These are phyloP conservation scores for Curvularia sp. DNA, from an alignment of 2,329 filamentous ascomycete genomes.

Conservation along the genomic window DNA sequence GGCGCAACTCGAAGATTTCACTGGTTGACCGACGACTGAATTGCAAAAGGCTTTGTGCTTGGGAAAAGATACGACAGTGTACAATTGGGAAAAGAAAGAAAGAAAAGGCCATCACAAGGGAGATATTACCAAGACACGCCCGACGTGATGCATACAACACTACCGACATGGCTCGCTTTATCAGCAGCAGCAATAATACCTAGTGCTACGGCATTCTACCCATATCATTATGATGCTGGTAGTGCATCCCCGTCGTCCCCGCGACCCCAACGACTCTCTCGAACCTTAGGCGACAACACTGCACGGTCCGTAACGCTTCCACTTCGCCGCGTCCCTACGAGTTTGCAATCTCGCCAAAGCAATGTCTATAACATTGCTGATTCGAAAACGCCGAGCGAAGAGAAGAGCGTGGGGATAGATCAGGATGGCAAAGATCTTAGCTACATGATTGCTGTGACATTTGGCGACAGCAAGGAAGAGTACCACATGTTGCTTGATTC, in stretches of 20 bases:
- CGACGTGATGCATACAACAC: slow-evolving; percentile 33
- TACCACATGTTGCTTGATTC: slow-evolving; percentile 64
- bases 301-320: slow-evolving; percentile 34
- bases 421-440: slow-evolving; percentile 63
- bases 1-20: not conserved
- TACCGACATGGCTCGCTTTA: slow-evolving; percentile 32
- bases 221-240: slow-evolving; percentile 34
- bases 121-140: not conserved
- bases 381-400: slow-evolving; percentile 40
- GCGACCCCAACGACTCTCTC: slow-evolving; percentile 16
- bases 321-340: slow-evolving; percentile 42
- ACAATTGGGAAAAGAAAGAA: not conserved
- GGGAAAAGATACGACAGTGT: not conserved
- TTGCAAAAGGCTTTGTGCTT: not conserved
- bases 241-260: slow-evolving; percentile 10
- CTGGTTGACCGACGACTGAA: too few species aligned
- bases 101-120: too few species aligned
- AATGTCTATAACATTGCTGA: slow-evolving; percentile 58
- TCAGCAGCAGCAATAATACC: slow-evolving; percentile 39
- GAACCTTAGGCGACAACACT: slow-evolving; percentile 3
- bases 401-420: slow-evolving; percentile 60
- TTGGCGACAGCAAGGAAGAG: slow-evolving; percentile 59
- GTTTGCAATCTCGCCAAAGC: slow-evolving; percentile 48
- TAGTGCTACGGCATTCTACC: slow-evolving; percentile 46
- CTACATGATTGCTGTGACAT: slow-evolving; percentile 60